Percentiles rank a stretch among this genome's conserved stretches.
phyloP scores from a whole-genome alignment of 1,139 yeast genomes.

The Yamadazyma jaroonii region DNA sequence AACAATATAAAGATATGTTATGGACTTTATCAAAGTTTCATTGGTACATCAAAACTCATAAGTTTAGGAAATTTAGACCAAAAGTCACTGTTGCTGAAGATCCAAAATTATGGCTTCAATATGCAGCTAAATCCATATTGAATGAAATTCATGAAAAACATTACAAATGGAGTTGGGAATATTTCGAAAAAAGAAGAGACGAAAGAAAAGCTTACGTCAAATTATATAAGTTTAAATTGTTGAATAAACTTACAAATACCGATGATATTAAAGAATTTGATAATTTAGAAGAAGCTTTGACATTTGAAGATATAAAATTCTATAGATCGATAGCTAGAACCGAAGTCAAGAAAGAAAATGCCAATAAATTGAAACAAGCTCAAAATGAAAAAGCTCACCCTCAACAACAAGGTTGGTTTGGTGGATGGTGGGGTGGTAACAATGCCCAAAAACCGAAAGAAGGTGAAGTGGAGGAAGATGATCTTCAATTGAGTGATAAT shows the following conservation, averaged over 20 bases:
- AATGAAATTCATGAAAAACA: slow-evolving; percentile 80
- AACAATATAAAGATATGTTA: slow-evolving; percentile 79
- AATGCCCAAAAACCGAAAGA: slow-evolving; percentile 7
- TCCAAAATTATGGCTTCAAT: slow-evolving; percentile 80
- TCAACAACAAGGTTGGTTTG: slow-evolving; percentile 47
- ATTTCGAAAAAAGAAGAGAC: slow-evolving; percentile 67
- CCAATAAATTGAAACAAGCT: slow-evolving; percentile 12
- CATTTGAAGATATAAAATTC: slow-evolving; percentile 78
- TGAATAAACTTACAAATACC: slow-evolving; percentile 26
- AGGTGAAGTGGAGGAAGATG: slow-evolving; percentile 11
- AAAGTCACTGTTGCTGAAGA: slow-evolving; percentile 54
- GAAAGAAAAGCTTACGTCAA: slow-evolving; percentile 67
- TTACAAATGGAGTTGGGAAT: slow-evolving; percentile 87
- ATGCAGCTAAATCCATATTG: slow-evolving; percentile 70
- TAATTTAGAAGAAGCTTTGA: slow-evolving; percentile 55
- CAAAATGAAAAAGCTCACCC: slow-evolving; percentile 6
- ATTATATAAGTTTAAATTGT: slow-evolving; percentile 59
- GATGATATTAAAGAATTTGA: slow-evolving; percentile 45
- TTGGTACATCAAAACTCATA: slow-evolving; percentile 73
- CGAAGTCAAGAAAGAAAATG: slow-evolving; percentile 58
- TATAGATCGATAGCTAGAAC: slow-evolving; percentile 78
- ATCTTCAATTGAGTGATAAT: slow-evolving; percentile 48
- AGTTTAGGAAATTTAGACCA: slow-evolving; percentile 74
- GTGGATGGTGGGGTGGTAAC: slow-evolving; percentile 55
- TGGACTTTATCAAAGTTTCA: slow-evolving; percentile 82